These are phyloP conservation scores for Emydomyces testavorans DNA, from an alignment of 2,329 filamentous ascomycete genomes.

Conservation along the genomic window DNA sequence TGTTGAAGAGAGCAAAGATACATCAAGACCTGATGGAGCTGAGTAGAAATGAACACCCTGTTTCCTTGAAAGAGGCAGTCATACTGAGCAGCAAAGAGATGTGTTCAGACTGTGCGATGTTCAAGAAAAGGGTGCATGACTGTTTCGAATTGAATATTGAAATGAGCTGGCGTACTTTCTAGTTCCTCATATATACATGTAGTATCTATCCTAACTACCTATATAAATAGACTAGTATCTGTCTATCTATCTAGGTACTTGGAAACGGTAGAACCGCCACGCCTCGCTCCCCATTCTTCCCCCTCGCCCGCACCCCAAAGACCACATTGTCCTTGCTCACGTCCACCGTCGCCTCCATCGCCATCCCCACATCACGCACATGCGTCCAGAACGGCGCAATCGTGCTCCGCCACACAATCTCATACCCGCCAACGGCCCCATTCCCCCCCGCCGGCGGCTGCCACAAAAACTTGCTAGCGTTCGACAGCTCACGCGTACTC, in stretches of 20 bases:
- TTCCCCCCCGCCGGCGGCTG: conserved; percentile 9
- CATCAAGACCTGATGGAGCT: no score
- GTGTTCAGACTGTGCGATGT: no score
- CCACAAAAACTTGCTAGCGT: conserved; percentile 12
- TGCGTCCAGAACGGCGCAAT: conserved; percentile 14
- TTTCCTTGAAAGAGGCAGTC: no score
- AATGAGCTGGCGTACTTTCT: no score
- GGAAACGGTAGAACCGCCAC: conserved; percentile 13
- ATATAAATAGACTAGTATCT: no score
- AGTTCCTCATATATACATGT: no score
- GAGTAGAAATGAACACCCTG: no score
- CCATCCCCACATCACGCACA: conserved; percentile 11
- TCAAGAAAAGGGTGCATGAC: no score
- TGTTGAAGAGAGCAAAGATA: no score
- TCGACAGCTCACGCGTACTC: conserved; percentile 6
- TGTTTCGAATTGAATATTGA: no score
- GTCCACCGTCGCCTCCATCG: conserved; percentile 8
- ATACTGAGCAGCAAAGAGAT: no score
- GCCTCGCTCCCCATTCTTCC: conserved; percentile 13
- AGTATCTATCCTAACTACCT: no score
- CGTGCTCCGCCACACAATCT: conserved; percentile 14
- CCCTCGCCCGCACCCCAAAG: conserved; percentile 11
- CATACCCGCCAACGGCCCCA: conserved; percentile 11
- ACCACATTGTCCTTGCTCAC: conserved; percentile 14
- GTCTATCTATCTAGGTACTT: not conserved